Evolutionary conservation across 1,139 yeast genomes (phyloP).

Genomic region (Zygosaccharomyces pseudobailii): DNA sequence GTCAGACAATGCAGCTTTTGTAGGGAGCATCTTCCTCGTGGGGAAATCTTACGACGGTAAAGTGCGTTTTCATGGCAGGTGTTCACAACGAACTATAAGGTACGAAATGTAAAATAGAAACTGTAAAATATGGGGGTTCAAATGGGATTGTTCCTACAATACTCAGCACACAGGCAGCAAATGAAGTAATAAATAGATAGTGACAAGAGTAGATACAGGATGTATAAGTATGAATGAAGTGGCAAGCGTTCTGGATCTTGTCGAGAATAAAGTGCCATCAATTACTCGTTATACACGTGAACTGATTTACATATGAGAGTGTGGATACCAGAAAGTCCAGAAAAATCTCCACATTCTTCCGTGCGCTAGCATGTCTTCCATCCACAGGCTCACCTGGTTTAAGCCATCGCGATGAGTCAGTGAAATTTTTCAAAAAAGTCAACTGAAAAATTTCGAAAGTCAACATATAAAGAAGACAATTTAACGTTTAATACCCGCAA

Average conservation of each 20-base stretch:
- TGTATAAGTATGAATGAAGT: neutral
- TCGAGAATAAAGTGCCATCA: too few species aligned
- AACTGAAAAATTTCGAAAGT: slow-evolving; percentile 2
- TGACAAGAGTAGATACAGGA: neutral
- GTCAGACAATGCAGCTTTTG: too few species aligned
- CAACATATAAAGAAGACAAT: neutral
- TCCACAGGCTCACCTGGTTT: neutral
- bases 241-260: neutral
- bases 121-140: neutral
- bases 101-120: neutral
- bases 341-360: neutral
- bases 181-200: too few species aligned
- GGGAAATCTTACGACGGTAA: neutral
- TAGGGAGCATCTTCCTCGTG: too few species aligned
- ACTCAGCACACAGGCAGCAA: neutral
- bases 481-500: too few species aligned
- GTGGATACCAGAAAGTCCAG: neutral
- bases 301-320: too few species aligned
- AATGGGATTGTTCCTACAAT: neutral
- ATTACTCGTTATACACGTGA: too few species aligned
- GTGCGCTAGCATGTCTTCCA: neutral
- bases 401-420: slow-evolving; percentile 4
- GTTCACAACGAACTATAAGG: neutral
- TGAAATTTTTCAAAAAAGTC: slow-evolving; percentile 1
- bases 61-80: neutral